A percentile compares a stretch with the other conserved stretches of the same genome.
Conservation (phyloP, 2,329 filamentous ascomycete genomes). For the Thelonectria olida region DNA sequence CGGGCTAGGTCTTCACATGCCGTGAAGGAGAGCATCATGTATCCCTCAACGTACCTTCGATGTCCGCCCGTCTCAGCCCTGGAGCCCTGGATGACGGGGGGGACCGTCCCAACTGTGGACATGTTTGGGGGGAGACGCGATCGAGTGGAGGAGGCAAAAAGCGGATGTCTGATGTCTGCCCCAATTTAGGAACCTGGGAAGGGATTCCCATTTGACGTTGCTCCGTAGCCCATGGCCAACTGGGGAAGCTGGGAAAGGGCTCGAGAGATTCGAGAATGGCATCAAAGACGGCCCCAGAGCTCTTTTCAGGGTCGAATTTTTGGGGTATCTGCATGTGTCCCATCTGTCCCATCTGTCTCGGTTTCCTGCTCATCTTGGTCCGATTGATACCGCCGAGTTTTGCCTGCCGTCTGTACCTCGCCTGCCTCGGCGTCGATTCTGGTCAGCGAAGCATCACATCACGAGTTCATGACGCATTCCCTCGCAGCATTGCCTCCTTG, state of each 20-base stretch:
- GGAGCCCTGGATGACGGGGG: no score
- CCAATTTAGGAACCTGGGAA: conserved; percentile 23
- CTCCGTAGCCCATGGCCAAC: conserved; percentile 1
- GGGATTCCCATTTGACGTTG: conserved; percentile 16
- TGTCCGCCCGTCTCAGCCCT: conserved; percentile 7
- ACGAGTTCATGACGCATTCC: conserved; percentile 1
- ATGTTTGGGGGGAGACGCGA: not conserved
- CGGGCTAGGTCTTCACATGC: not conserved
- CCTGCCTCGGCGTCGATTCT: not conserved
- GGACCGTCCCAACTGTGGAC: no score
- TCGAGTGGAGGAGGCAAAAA: not conserved
- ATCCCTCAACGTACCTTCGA: not conserved
- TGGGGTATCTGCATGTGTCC: conserved; percentile 9
- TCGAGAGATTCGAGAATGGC: not conserved
- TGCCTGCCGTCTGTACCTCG: not conserved
- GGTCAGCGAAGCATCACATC: no score
- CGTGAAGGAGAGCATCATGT: not conserved
- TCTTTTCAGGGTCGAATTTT: not conserved
- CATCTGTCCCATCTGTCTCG: not conserved
- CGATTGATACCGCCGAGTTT: not conserved
- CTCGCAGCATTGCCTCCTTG: not conserved
- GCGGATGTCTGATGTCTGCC: not conserved
- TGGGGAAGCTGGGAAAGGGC: conserved; percentile 14
- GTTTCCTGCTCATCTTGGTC: not conserved
- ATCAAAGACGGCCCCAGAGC: not conserved